phyloP scores from a whole-genome alignment of 2,329 filamentous ascomycete species.

The Fusarium multiceps region DNA sequence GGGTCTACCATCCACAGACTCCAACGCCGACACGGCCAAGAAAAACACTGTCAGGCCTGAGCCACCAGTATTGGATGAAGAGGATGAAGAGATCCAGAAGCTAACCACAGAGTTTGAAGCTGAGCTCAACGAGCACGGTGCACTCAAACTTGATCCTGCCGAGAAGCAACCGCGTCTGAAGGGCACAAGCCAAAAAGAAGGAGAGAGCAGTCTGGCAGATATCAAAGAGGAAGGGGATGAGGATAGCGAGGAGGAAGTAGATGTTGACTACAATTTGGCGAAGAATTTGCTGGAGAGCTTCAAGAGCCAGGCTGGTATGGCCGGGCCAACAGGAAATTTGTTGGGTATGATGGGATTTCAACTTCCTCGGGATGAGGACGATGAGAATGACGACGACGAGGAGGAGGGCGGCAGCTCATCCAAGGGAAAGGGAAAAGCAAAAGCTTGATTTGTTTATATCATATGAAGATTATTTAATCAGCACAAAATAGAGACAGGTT shows the following conservation, averaged over 20 bases:
- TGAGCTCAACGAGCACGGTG: constrained; percentile 76
- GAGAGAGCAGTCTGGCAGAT: constrained; percentile 36
- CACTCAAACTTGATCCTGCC: constrained; percentile 64
- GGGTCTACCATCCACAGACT: constrained; percentile 63
- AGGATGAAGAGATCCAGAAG: constrained; percentile 71
- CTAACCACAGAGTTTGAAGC: constrained; percentile 77
- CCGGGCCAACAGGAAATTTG: constrained; percentile 88
- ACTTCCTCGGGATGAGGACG: constrained; percentile 81
- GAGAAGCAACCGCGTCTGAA: constrained; percentile 49
- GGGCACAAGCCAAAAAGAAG: constrained; percentile 39
- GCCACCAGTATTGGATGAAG: constrained; percentile 55
- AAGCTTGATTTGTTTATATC: background rate
- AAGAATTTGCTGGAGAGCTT: constrained; percentile 94
- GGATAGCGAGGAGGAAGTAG: constrained; percentile 68
- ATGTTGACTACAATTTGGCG: constrained; percentile 87
- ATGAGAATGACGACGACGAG: constrained; percentile 51
- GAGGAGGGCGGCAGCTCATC: constrained; percentile 5
- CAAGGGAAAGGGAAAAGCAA: constrained; percentile 18
- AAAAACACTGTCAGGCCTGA: constrained; percentile 3
- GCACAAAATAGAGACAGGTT: background rate
- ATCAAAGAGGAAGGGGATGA: constrained; percentile 60
- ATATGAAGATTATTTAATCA: background rate
- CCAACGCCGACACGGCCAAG: background rate
- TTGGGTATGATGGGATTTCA: constrained; percentile 86
- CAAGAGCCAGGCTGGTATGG: constrained; percentile 86